Conservation (phyloP, 2,329 filamentous ascomycete genomes). For the Paecilomyces formosus region DNA sequence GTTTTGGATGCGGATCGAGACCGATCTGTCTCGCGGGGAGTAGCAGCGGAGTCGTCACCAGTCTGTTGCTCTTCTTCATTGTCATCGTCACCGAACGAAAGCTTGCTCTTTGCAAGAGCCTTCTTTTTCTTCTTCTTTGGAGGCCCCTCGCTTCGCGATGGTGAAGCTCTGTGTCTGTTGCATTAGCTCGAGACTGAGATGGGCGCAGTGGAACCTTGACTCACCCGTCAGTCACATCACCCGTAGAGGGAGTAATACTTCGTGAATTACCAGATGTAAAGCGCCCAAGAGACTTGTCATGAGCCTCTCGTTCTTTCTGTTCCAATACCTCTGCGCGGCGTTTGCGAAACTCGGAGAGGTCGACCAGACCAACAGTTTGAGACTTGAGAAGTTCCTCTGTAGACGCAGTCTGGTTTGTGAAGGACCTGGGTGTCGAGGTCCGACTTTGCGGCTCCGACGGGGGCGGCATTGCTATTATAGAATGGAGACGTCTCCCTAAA, state of each 20-base stretch:
- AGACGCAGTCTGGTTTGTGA: conserved; percentile 67
- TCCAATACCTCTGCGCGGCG: conserved; percentile 90
- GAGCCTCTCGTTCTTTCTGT: conserved; percentile 74
- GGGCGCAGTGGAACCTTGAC: conserved; percentile 17
- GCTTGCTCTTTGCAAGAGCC: conserved; percentile 49
- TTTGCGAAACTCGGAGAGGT: conserved; percentile 91
- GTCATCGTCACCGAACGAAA: conserved; percentile 60
- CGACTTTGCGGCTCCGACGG: conserved; percentile 30
- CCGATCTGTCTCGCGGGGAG: conserved; percentile 30
- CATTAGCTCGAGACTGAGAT: conserved; percentile 37
- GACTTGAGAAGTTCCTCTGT: conserved; percentile 76
- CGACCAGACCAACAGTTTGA: conserved; percentile 83
- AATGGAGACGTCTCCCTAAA: conserved; percentile 7
- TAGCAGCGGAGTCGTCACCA: conserved; percentile 30
- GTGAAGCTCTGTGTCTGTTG: conserved; percentile 50
- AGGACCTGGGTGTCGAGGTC: conserved; percentile 45
- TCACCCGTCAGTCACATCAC: conserved; percentile 52
- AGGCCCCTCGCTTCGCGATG: conserved; percentile 38
- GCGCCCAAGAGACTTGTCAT: conserved; percentile 50
- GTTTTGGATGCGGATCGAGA: conserved; percentile 31
- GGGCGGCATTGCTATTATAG: conserved; percentile 4
- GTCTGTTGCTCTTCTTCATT: conserved; percentile 43
- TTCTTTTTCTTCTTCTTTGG: conserved; percentile 54
- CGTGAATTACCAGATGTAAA: conserved; percentile 40
- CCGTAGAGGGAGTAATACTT: conserved; percentile 41